A percentile compares a stretch with the other conserved stretches of the same genome.
phyloP scores from a whole-genome alignment of 768 basidiomycete species.

The Lentinula sp. region DNA sequence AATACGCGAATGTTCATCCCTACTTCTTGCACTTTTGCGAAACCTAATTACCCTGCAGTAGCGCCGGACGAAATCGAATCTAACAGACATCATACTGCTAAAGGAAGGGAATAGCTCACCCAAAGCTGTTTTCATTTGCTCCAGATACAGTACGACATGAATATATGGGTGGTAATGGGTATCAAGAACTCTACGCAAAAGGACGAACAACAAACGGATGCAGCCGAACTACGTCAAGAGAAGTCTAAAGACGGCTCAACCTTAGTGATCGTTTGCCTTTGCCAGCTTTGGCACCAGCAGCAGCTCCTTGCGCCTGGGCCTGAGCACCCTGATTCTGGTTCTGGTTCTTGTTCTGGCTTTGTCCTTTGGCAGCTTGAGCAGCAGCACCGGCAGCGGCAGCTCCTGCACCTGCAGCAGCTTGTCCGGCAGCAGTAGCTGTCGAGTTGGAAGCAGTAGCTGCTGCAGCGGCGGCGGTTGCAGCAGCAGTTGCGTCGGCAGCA shows the following conservation, averaged over 20 bases:
- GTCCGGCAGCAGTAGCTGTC: conserved; percentile 5
- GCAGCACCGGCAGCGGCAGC: conserved; percentile 8
- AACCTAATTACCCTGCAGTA: too few relatives aligned
- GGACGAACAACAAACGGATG: not conserved
- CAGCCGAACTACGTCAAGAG: not conserved
- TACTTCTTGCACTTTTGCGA: not conserved
- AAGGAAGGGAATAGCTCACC: not conserved
- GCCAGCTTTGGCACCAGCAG: not conserved
- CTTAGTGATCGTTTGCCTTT: not conserved
- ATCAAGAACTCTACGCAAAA: conserved; percentile 1
- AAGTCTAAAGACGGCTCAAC: not conserved
- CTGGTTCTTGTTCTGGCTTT: not conserved
- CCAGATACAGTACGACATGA: conserved; percentile 5
- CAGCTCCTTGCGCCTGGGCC: not conserved
- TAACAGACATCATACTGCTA: too few relatives aligned
- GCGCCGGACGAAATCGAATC: too few relatives aligned
- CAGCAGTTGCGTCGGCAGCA: conserved; percentile 3
- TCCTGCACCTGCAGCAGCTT: conserved; percentile 8
- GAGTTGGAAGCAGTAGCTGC: conserved; percentile 9
- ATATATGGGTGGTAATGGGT: not conserved
- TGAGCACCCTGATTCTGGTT: not conserved
- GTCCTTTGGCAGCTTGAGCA: not conserved
- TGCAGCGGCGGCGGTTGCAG: conserved; percentile 4
- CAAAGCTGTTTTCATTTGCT: conserved; percentile 7
- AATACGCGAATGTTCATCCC: too few relatives aligned